phyloP scores from a whole-genome alignment of 352 stramenopile genomes.

The Blastocystis sp. region DNA sequence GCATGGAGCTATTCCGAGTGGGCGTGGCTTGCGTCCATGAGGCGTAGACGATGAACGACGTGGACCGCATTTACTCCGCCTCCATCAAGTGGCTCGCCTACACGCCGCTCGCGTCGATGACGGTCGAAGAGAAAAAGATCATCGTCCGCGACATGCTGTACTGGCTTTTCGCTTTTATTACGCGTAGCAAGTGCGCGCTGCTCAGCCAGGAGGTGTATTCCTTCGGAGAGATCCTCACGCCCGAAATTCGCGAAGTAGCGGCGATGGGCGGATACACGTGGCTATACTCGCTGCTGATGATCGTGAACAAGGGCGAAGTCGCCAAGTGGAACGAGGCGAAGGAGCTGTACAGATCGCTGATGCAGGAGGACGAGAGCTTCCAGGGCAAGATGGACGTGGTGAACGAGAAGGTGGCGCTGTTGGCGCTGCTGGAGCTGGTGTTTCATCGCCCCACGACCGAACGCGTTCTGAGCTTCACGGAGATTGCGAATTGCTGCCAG shows the following conservation, averaged over 20 bases:
- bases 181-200: conserved; percentile 15
- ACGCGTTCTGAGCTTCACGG: conserved; percentile 20
- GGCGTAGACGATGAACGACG: conserved; percentile 12
- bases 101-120: conserved; percentile 43
- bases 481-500: not conserved
- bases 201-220: conserved; percentile 51
- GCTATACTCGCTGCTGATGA: conserved; percentile 31
- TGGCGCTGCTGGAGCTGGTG: conserved; percentile 31
- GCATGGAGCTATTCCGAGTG: conserved; percentile 49
- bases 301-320: conserved; percentile 54
- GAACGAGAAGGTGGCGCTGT: conserved; percentile 52
- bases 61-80: conserved; percentile 21
- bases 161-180: not conserved
- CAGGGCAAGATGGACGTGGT: conserved; percentile 24
- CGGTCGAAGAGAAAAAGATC: conserved; percentile 20
- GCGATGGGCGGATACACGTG: conserved; percentile 15
- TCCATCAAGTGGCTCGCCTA: conserved; percentile 65
- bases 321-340: conserved; percentile 11
- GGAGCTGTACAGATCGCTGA: conserved; percentile 32
- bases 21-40: not conserved
- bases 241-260: too few relatives aligned
- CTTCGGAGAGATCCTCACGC: conserved; percentile 36
- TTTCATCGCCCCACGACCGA: conserved; percentile 24
- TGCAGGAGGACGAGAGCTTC: conserved; percentile 11
- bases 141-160: conserved; percentile 47